Base-by-base conservation (phyloP, 345 rosid species). In the Sisymbrium altissimum region DNA sequence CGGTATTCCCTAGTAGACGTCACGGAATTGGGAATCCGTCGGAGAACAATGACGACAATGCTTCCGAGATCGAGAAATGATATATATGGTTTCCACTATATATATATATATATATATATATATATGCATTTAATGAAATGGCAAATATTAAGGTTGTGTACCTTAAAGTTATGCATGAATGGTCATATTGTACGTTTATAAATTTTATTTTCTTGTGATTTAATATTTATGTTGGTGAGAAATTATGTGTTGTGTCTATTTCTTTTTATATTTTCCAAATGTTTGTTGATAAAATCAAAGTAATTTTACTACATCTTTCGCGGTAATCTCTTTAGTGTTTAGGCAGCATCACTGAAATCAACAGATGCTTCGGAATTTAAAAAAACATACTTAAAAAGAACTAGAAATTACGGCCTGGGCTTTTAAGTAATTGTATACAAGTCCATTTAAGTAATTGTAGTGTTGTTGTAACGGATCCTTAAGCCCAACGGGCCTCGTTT, bases 1-100 rank as follows among this genome's bases (percentile, higher is more conserved):
- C 82, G 77, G 44, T 82, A 46, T 89, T 91, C 60, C 96, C 98
- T 17, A 84, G 78, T 82, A 83, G 69, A 1, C 93, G 98, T 71
- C 90, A 91, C 48, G 98, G 97, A 25, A 84, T 93, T 61, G 98
- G 98, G 27, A 87, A 93, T 81, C 93, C 90, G 33, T 61, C 86
- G 13, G 77, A 72, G 7, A 55, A 61, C 45, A 71, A 61, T 29
- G 78, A 78, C 21, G 70, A 66, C 44, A 43, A 56, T 70, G 76
- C 45, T 48, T 64, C 68, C 30, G 76, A 39, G 41, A 64, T 10
- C 15, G 71, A 69, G 63, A 77, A 77, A 71, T 77, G 72, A 69
- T 50, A 59, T 27, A 69, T 40, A 59, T 46, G 43, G 55, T 9
- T 56, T 54, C 6, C 33, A 60, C 19, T 60, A 46, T 29, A 19